Conservation (phyloP, 345 rosid genomes). For the Pistacia vera region DNA sequence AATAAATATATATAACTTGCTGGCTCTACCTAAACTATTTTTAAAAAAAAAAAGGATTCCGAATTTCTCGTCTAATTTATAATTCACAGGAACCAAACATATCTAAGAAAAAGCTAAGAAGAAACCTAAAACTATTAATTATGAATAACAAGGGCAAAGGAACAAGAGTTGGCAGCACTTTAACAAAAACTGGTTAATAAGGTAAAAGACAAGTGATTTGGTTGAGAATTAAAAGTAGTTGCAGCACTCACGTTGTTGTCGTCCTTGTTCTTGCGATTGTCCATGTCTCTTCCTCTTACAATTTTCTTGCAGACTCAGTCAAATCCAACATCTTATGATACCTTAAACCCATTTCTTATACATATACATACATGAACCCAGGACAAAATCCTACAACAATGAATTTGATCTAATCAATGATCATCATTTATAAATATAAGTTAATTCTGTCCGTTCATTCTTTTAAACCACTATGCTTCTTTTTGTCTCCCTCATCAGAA, state of each 20-base stretch:
- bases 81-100: neutral
- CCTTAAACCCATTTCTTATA: neutral
- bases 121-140: neutral
- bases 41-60: too few relatives aligned
- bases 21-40: neutral
- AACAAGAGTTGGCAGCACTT: slow-evolving; percentile 15
- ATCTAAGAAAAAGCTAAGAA: neutral
- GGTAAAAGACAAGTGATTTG: slow-evolving; percentile 30
- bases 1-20: neutral
- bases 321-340: neutral
- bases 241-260: slow-evolving; percentile 38
- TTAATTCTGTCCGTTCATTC: slow-evolving; percentile 19
- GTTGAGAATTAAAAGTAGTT: slow-evolving; percentile 15
- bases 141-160: slow-evolving; percentile 5
- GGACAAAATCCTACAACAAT: slow-evolving; percentile 13
- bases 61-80: too few relatives aligned
- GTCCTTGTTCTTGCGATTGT: slow-evolving; percentile 9
- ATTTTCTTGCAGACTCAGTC: slow-evolving; percentile 7
- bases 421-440: neutral
- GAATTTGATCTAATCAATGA: neutral
- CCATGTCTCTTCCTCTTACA: slow-evolving; percentile 13
- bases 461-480: slow-evolving; percentile 24
- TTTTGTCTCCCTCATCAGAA: slow-evolving; percentile 28
- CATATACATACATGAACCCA: neutral
- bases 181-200: neutral